Base-by-base conservation (phyloP, 2,329 filamentous ascomycete species). In the Trichophyton benhamiae region DNA sequence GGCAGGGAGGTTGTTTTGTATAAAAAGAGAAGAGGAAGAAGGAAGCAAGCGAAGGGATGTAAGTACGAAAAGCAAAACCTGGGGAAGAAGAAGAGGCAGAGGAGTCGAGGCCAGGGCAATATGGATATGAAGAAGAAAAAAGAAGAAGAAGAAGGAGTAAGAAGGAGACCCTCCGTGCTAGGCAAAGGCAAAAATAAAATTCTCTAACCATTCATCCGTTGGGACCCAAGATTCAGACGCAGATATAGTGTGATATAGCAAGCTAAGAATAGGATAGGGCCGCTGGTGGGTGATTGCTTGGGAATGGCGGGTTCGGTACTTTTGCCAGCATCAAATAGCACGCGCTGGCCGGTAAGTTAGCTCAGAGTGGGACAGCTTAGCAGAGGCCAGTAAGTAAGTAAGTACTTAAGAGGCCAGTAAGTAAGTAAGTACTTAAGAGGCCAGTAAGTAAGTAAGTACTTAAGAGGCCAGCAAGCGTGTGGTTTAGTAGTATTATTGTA, bases 221-320 rank as follows among this genome's bases (percentile, higher is more conserved):
- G 44, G 33, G 44, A 22, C 4, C 46, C 20, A 25, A 49, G 46
- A 49, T 25, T 27, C 46, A 49, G 49, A 55, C 49, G 49, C 25
- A 55, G 49, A 55, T 55, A 55, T 25, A 49, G 46, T 49, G 46
- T 55, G 49, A 55, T 55, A 55, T 55, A 49, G 4, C 22, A 25
- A 7, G 1, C 46, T 49, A 49, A 49, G 46, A 49, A 49, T 49
- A 49, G 25, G 25, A 27, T 27, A 27, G 25, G 25, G 6, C 25
- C 25, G 25, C 25, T 27, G 25, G 25, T 27, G 25, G 1, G 20
- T 20, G 20, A 20, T 27, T 27, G 25, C 25, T 27, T 27, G 15
- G 33, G n/a, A 27, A 33, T 3, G 25, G 49, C 30, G 49, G 49
- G 17, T 36, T 55, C n/a, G 49, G 49, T n/a, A 55, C 30, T 27